Base-by-base conservation (phyloP, 257 asterid species). In the Solanum ossicruentum region DNA sequence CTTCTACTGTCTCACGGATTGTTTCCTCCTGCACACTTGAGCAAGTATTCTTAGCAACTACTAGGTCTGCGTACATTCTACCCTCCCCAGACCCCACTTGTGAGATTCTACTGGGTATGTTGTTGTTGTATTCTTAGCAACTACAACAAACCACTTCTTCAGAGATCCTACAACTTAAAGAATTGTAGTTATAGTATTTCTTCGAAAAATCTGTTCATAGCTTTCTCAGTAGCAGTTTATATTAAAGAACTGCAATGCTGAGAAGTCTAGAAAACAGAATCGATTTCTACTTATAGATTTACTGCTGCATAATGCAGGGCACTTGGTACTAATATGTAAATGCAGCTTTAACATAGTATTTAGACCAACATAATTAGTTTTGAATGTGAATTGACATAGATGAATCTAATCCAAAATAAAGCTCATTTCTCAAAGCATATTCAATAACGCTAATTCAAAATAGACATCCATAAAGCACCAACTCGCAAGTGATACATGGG, bases 1-100 rank as follows among this genome's bases (percentile, higher is more conserved):
- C 92, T 86, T 89, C 92, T 63, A 86, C 86, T 10, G 89, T 88
- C 89, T 89, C 90, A 8, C 86, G 80, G 84, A 88, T 89, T 51
- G 51, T 88, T 72, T 86, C 88, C 84, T 86, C 90, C 90, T 86
- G 47, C 57, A 86, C 26, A 45, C n/a, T 58, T 43, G 20, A 26
- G 10, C 17, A 12, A 39, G 12, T 3, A 21, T 3, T 32, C n/a
- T 85, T 80, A n/a, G n/a, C n/a, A n/a, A n/a, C n/a, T n/a, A n/a
- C n/a, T n/a, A n/a, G n/a, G n/a, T n/a, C n/a, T n/a, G n/a, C n/a
- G n/a, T n/a, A n/a, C n/a, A n/a, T n/a, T n/a, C n/a, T n/a, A n/a
- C n/a, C n/a, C n/a, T n/a, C n/a, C n/a, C n/a, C n/a, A n/a, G n/a
- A n/a, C n/a, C n/a, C n/a, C n/a, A n/a, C n/a, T n/a, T n/a, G n/a